phyloP scores from a whole-genome alignment of 805 yeast species.

The Pichia phayaonensis region DNA sequence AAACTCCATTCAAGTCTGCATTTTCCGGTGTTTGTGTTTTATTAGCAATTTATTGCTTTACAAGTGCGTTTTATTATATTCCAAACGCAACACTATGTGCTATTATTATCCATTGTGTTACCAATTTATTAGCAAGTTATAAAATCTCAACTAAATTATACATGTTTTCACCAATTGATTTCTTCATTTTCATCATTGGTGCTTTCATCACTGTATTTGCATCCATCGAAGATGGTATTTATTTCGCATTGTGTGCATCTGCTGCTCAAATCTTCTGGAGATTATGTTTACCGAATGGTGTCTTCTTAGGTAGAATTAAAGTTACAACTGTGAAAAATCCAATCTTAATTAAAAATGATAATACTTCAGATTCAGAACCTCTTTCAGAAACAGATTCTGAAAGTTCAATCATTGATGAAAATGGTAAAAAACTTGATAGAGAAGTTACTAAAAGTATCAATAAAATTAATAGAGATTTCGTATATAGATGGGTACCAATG shows the following conservation, averaged over 20 bases:
- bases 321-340: constrained; percentile 70
- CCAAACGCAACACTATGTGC: constrained; percentile 87
- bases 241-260: constrained; percentile 84
- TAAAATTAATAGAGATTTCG: background rate
- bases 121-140: constrained; percentile 71
- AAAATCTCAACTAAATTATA: constrained; percentile 62
- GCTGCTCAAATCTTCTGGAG: constrained; percentile 66
- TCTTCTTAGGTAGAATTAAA: constrained; percentile 69
- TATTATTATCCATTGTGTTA: constrained; percentile 87
- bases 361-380: background rate
- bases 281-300: constrained; percentile 73
- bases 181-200: constrained; percentile 62
- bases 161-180: constrained; percentile 68
- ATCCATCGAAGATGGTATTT: constrained; percentile 81
- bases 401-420: constrained; percentile 1
- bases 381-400: background rate
- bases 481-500: constrained; percentile 60
- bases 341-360: constrained; percentile 20
- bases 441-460: background rate
- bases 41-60: constrained; percentile 76
- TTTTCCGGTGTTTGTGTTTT: constrained; percentile 86
- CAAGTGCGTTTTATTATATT: constrained; percentile 77
- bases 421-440: background rate
- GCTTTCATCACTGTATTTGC: constrained; percentile 70
- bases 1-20: constrained; percentile 89